Conservation (phyloP, 202 grass and related monocot genomes). For the Musa balbisiana region DNA sequence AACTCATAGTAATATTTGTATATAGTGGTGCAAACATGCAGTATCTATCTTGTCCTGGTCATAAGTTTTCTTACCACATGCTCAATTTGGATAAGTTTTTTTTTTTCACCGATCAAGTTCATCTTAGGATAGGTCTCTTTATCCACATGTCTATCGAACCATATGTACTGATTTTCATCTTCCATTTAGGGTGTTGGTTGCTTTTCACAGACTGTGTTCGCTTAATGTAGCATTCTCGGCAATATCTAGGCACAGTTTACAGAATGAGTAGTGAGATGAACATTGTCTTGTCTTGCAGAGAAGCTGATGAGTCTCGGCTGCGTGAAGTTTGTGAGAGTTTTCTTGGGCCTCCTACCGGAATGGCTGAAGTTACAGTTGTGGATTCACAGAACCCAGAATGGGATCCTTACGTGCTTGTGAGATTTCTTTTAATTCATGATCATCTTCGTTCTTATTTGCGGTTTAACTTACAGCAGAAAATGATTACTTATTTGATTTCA, state of each 20-base stretch:
- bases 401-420: conserved; percentile 86
- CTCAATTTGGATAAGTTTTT: no score
- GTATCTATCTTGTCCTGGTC: not conserved
- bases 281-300: conserved; percentile 35
- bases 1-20: not conserved
- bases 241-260: not conserved
- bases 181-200: no score
- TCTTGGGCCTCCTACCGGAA: conserved; percentile 66
- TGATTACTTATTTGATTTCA: no score
- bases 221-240: not conserved
- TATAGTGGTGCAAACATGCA: not conserved
- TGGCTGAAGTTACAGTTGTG: conserved; percentile 32
- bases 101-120: no score
- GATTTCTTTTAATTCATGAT: conserved; percentile 11
- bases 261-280: not conserved
- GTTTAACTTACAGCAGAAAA: no score
- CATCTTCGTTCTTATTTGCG: no score
- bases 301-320: conserved; percentile 78
- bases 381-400: conserved; percentile 47
- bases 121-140: no score
- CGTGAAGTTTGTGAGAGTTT: conserved; percentile 85
- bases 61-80: no score
- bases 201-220: not conserved
- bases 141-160: no score
- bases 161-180: no score